Base-by-base conservation (phyloP, 805 yeast species). In the Novakomyces olei region DNA sequence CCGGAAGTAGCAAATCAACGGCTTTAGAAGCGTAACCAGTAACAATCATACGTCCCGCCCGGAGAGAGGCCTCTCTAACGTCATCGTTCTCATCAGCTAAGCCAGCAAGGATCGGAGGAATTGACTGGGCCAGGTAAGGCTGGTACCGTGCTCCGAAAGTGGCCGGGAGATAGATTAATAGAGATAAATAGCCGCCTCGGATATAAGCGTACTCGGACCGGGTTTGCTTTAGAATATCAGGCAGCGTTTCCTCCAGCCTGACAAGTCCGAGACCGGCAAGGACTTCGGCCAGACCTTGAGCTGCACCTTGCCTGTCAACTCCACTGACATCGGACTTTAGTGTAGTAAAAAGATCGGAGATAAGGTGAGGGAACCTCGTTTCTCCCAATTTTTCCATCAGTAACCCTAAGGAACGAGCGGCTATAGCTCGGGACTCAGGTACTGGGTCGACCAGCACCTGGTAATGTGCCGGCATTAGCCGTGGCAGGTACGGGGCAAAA, bases 361-460 rank as follows among this genome's bases (percentile, higher is more conserved):
- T 76, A 49, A 88, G 69, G 26, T 68, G 76, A 23, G 98, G 95
- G 79, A 88, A 83, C 43, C 69, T 73, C 30, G 79, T 92, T 54
- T 88, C 99, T 35, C 99, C 99, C 26, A 88, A 61, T 50, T 83
- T 85, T 51, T 88, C 96, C 30, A 91, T 94, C 39, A 88, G 61
- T 0, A 95, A 80, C 43, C 99, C 99, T 33, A 88, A 58, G 0
- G 98, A 98, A 54, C 95, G 71, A 15, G 95, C 83, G 16, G 96
- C 96, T 15, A 94, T 88, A 1, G 96, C 91, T 50, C 96, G 70
- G 0, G 99, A 88, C 27, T 72, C 78, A 20, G 96, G 93, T 33
- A 88, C 98, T 1, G 98, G 98, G 44, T 88, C 99, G 32, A 91
- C 94, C 92, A 88, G 85, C 4, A 96, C 92, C 27, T 67, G 61